phyloP scores from a whole-genome alignment of 2,329 filamentous ascomycete genomes.

The Sarocladium brachiariae region DNA sequence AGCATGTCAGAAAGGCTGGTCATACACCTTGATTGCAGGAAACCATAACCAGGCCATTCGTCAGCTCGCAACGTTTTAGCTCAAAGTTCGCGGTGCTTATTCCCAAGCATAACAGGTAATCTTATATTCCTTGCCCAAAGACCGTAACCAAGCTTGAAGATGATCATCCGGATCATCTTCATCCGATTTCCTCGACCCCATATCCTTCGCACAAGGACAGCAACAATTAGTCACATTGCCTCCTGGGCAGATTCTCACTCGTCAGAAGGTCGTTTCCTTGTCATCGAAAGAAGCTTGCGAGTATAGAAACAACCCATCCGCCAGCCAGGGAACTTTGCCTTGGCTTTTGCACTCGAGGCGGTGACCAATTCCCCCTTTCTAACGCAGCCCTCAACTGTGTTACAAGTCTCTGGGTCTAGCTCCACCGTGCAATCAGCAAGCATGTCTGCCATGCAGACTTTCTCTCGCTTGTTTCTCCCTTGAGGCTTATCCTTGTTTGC shows the following conservation, averaged over 20 bases:
- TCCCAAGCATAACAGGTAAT: too few relatives aligned
- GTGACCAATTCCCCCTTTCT: background rate
- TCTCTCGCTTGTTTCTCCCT: background rate
- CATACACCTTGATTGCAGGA: too few relatives aligned
- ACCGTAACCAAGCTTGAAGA: background rate
- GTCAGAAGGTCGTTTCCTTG: background rate
- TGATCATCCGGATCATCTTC: slow-evolving; percentile 3
- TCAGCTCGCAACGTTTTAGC: too few relatives aligned
- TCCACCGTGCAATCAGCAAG: background rate
- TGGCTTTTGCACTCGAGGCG: background rate
- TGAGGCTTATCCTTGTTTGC: background rate
- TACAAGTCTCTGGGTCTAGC: background rate
- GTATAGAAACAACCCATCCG: background rate
- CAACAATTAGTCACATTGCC: too few relatives aligned
- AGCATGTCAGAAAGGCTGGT: too few relatives aligned
- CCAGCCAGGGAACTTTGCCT: background rate
- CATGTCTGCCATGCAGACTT: background rate
- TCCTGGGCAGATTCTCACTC: background rate
- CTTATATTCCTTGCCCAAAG: too few relatives aligned
- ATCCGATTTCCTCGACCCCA: background rate
- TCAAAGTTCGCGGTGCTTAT: too few relatives aligned
- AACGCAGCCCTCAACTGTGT: background rate
- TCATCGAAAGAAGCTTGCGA: background rate
- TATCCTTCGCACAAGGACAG: background rate
- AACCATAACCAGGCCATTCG: background rate